A percentile compares a stretch with the other conserved stretches of the same genome.
phyloP scores from a whole-genome alignment of 208 protist genomes.

The Phytomonas sp. region DNA sequence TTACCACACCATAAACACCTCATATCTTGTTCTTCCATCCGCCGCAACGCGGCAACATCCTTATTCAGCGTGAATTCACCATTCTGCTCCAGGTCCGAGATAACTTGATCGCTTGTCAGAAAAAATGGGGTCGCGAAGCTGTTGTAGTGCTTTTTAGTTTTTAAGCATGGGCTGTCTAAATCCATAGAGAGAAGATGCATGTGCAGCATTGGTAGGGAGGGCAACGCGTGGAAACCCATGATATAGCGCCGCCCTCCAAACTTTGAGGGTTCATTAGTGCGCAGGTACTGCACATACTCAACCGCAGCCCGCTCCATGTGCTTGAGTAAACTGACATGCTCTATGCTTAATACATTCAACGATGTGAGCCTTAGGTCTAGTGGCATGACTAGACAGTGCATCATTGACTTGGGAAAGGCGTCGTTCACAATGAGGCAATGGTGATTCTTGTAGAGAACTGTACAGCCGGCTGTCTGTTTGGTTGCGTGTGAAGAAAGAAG shows the following conservation, averaged over 20 bases:
- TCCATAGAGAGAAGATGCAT: constrained; percentile 81
- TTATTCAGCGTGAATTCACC: constrained; percentile 66
- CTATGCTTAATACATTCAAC: constrained; percentile 43
- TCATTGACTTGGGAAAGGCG: constrained; percentile 74
- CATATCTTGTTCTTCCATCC: constrained; percentile 69
- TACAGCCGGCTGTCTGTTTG: constrained; percentile 29
- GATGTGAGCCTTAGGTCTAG: constrained; percentile 50
- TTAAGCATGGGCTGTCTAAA: constrained; percentile 67
- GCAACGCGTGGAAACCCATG: constrained; percentile 78
- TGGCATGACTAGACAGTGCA: constrained; percentile 82
- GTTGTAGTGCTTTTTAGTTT: constrained; percentile 88
- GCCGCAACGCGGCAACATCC: constrained; percentile 31
- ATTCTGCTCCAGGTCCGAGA: constrained; percentile 54
- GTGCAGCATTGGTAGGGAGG: constrained; percentile 80
- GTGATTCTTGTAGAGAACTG: constrained; percentile 68
- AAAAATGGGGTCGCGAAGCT: constrained; percentile 87
- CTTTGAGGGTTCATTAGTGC: constrained; percentile 7
- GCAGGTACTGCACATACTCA: constrained; percentile 44
- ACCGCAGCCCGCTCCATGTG: constrained; percentile 52
- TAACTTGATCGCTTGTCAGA: constrained; percentile 43
- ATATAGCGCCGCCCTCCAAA: constrained; percentile 40
- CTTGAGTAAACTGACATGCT: constrained; percentile 40
- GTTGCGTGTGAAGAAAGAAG: constrained; percentile 20
- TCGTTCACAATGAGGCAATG: constrained; percentile 76
- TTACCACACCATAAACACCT: constrained; percentile 76